These are phyloP conservation scores for Apium graveolens DNA, from an alignment of 129 eudicot genomes.

Conservation along the genomic window DNA sequence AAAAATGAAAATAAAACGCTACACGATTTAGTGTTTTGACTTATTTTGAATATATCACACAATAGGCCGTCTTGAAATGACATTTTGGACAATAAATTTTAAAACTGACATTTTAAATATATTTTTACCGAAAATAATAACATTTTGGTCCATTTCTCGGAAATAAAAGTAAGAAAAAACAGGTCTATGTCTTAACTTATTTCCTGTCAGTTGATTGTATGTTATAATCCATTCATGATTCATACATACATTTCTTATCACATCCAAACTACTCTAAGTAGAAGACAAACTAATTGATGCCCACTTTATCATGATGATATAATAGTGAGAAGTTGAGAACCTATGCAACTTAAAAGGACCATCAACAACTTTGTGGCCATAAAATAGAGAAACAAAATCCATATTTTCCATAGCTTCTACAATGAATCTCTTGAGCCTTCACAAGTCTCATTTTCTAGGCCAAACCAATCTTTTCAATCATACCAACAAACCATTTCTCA, in stretches of 20 bases:
- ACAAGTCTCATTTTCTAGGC: slow-evolving; percentile 60
- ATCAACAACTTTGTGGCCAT: slow-evolving; percentile 5
- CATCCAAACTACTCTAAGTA: background rate
- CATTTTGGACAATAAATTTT: too few relatives aligned
- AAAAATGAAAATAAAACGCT: too few relatives aligned
- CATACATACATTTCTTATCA: background rate
- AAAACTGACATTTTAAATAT: too few relatives aligned
- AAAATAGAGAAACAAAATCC: background rate
- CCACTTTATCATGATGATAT: background rate
- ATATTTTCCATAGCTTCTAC: slow-evolving; percentile 41
- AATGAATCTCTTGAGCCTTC: slow-evolving; percentile 39
- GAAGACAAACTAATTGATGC: background rate
- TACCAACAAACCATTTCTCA: slow-evolving; percentile 19
- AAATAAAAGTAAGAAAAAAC: too few relatives aligned
- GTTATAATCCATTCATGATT: background rate
- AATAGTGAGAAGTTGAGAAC: background rate
- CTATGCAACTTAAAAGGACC: background rate
- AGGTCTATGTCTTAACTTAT: too few relatives aligned
- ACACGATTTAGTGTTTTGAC: too few relatives aligned
- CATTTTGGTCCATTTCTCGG: too few relatives aligned
- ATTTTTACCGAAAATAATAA: too few relatives aligned
- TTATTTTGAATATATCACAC: too few relatives aligned
- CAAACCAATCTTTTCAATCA: slow-evolving; percentile 23
- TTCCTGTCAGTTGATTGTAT: background rate
- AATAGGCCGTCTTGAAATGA: too few relatives aligned